Conservation (phyloP, 495 filamentous ascomycete genomes). For the Annulohypoxylon bovei region DNA sequence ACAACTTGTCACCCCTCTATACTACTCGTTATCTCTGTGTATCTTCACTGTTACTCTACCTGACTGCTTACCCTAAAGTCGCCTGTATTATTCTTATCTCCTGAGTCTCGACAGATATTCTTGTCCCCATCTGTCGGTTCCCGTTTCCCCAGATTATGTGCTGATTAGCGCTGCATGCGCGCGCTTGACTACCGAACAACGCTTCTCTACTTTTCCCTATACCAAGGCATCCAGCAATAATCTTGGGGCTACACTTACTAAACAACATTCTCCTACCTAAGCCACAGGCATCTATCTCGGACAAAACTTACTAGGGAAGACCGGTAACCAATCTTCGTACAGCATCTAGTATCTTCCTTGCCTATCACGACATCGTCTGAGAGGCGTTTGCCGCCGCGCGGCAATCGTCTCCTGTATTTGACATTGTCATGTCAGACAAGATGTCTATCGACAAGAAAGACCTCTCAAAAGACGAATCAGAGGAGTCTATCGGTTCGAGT, state of each 20-base stretch:
- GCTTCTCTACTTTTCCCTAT: constrained; percentile 13
- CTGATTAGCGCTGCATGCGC: constrained; percentile 58
- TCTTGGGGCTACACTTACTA: constrained; percentile 25
- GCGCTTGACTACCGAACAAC: constrained; percentile 36
- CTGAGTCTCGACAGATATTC: constrained; percentile 49
- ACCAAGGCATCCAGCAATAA: constrained; percentile 21
- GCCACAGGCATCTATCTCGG: constrained; percentile 29
- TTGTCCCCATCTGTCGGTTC: constrained; percentile 60
- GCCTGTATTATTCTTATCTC: constrained; percentile 44
- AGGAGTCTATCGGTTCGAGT: constrained; percentile 65
- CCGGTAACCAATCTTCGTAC: constrained; percentile 8
- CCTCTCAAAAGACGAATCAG: constrained; percentile 59
- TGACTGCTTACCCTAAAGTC: constrained; percentile 28
- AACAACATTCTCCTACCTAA: constrained; percentile 17
- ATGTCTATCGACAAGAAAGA: constrained; percentile 70
- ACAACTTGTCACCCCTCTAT: constrained; percentile 56
- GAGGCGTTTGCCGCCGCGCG: constrained; percentile 50
- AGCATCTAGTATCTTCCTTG: constrained; percentile 13
- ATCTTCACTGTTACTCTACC: constrained; percentile 43
- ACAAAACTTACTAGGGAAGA: constrained; percentile 28
- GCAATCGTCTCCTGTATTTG: constrained; percentile 42
- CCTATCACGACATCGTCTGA: constrained; percentile 20
- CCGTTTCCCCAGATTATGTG: constrained; percentile 61
- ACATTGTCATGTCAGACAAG: constrained; percentile 62
- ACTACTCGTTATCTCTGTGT: constrained; percentile 51